A percentile compares a stretch with the other conserved stretches of the same genome.
Conservation (phyloP, 108 stramenopile genomes). For the Cyclostephanos tholiformis region DNA sequence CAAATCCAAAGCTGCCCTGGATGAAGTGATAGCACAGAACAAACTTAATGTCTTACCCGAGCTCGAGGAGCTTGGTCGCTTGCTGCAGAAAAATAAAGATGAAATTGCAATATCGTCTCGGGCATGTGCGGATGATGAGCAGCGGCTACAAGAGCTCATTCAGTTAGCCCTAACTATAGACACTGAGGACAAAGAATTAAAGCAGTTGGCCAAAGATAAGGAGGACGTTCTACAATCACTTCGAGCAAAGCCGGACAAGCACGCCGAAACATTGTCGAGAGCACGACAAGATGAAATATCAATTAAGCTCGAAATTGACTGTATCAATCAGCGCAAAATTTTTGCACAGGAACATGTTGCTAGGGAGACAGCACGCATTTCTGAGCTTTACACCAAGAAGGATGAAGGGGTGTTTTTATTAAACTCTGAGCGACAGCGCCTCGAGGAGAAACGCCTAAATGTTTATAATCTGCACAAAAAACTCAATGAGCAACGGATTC, state of each 20-base stretch:
- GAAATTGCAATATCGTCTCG: neutral
- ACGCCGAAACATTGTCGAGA: neutral
- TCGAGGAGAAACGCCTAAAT: slow-evolving; percentile 1
- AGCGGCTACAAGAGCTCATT: slow-evolving; percentile 1
- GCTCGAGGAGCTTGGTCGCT: neutral
- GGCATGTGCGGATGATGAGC: neutral
- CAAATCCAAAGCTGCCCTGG: neutral
- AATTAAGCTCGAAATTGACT: neutral
- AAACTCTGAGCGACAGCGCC: neutral
- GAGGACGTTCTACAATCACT: neutral
- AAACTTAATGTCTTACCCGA: neutral
- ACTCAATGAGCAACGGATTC: neutral
- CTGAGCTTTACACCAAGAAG: neutral
- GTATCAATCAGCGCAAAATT: neutral
- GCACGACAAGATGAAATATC: neutral
- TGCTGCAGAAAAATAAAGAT: neutral
- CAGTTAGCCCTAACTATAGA: neutral
- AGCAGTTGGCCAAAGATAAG: neutral
- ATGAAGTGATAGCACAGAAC: neutral
- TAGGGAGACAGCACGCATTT: neutral
- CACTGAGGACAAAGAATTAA: neutral
- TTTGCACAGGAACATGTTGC: neutral
- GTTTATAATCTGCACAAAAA: neutral
- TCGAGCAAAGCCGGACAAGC: neutral
- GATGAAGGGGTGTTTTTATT: neutral